phyloP scores from a whole-genome alignment of 805 yeast genomes.

The Zygoascus tannicola region DNA sequence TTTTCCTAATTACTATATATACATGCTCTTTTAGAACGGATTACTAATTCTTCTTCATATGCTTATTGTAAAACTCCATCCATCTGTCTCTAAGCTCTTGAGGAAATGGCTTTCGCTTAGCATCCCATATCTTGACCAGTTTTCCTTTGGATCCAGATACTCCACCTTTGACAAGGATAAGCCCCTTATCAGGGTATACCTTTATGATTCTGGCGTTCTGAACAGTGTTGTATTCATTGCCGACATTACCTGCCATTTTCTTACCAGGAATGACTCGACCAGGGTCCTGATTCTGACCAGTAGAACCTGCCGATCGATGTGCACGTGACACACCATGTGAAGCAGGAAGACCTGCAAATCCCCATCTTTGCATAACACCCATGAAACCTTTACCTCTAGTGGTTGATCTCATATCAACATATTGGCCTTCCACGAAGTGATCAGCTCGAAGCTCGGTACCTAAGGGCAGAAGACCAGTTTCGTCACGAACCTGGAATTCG shows the following conservation, averaged over 20 bases:
- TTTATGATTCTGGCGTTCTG: constrained; percentile 70
- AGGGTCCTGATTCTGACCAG: constrained; percentile 91
- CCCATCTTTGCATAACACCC: constrained; percentile 96
- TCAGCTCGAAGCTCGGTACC: constrained; percentile 78
- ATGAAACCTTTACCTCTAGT: constrained; percentile 94
- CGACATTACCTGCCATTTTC: constrained; percentile 98
- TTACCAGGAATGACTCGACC: constrained; percentile 95
- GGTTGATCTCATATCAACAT: constrained; percentile 67
- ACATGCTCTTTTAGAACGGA: too few species aligned
- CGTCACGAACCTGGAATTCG: constrained; percentile 72
- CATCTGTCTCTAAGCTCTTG: constrained; percentile 4
- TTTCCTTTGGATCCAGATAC: constrained; percentile 84
- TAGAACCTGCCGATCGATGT: constrained; percentile 95
- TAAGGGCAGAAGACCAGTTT: constrained; percentile 55
- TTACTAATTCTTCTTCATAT: not conserved
- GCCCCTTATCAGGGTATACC: constrained; percentile 72
- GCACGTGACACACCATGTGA: constrained; percentile 92
- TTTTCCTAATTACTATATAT: too few species aligned
- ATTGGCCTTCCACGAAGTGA: constrained; percentile 74
- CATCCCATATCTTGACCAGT: constrained; percentile 67
- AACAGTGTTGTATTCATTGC: constrained; percentile 61
- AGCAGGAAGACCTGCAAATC: constrained; percentile 81
- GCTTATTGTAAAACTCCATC: constrained; percentile 1
- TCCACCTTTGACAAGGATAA: constrained; percentile 76
- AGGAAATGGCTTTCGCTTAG: constrained; percentile 37